A percentile compares a stretch with the other conserved stretches of the same genome.
Conservation (phyloP, 1,284 basidiomycete species). For the Tilletiaria anomala region DNA sequence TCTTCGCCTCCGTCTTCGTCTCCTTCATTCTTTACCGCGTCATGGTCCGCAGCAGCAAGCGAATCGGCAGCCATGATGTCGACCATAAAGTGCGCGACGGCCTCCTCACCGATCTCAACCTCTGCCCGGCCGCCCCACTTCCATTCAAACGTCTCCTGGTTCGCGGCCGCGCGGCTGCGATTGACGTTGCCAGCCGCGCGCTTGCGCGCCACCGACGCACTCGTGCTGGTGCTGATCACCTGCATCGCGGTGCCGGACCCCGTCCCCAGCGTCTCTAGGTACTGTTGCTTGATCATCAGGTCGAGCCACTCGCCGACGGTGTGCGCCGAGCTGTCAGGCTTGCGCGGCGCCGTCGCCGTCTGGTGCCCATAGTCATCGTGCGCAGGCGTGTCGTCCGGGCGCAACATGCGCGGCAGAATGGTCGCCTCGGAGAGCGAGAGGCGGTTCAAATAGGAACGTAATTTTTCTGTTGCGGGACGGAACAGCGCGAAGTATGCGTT, state of each 20-base stretch:
- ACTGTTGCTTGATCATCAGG: conserved; percentile 20
- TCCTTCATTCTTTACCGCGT: too few species aligned
- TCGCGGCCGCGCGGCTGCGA: not conserved
- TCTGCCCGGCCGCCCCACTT: conserved; percentile 37
- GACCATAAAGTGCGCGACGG: conserved; percentile 28
- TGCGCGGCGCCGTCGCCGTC: not conserved
- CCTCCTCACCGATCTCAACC: conserved; percentile 30
- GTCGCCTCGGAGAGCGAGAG: conserved; percentile 2
- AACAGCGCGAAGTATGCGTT: too few species aligned
- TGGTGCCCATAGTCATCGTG: not conserved
- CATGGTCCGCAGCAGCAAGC: too few species aligned
- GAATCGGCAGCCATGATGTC: too few species aligned
- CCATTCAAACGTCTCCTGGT: conserved; percentile 27
- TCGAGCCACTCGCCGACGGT: conserved; percentile 21
- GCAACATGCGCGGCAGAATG: not conserved
- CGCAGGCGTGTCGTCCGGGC: not conserved
- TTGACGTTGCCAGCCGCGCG: too few species aligned
- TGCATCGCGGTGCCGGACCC: not conserved
- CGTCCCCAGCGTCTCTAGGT: conserved; percentile 22
- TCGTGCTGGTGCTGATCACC: too few species aligned
- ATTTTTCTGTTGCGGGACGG: conserved; percentile 6
- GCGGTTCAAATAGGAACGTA: conserved; percentile 7
- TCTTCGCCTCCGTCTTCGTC: not conserved
- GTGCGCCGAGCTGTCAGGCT: not conserved
- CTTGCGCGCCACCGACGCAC: too few species aligned